A percentile compares a stretch with the other conserved stretches of the same genome.
Evolutionary conservation across 2,329 filamentous ascomycete species (phyloP).

Genomic region (Lasiodiplodia gonubiensis): DNA sequence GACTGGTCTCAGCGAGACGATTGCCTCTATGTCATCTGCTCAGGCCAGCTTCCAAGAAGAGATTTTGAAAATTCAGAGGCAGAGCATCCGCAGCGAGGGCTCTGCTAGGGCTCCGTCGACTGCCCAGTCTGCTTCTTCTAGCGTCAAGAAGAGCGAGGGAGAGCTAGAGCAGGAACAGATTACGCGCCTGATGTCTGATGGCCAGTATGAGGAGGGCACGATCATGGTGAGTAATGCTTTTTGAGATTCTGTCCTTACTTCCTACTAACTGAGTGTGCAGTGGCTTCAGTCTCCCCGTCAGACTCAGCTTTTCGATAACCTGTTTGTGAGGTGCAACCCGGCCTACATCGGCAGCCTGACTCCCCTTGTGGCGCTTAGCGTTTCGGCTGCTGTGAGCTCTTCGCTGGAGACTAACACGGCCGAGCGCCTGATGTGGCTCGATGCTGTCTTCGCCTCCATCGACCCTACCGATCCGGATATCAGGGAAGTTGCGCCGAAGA

Average conservation of each 20-base stretch:
- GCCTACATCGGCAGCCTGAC: conserved; percentile 61
- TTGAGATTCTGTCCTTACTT: background rate
- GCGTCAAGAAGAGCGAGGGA: conserved; percentile 52
- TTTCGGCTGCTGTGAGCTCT: conserved; percentile 66
- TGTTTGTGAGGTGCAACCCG: conserved; percentile 65
- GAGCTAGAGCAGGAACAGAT: conserved; percentile 67
- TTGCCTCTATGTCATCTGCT: conserved; percentile 71
- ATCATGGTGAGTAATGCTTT: conserved; percentile 42
- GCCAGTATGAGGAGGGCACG: conserved; percentile 55
- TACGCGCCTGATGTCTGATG: conserved; percentile 65
- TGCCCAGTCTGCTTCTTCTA: conserved; percentile 4
- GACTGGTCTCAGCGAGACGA: conserved; percentile 68
- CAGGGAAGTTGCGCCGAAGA: conserved; percentile 61
- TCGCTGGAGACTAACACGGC: conserved; percentile 59
- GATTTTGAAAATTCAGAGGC: conserved; percentile 50
- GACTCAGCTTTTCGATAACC: conserved; percentile 64
- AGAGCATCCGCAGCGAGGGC: conserved; percentile 42
- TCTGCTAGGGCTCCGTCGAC: conserved; percentile 52
- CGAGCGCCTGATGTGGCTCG: conserved; percentile 65
- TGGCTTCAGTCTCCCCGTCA: conserved; percentile 68
- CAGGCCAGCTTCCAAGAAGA: conserved; percentile 72
- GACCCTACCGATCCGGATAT: conserved; percentile 62
- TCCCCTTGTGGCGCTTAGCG: conserved; percentile 64
- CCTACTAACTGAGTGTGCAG: conserved; percentile 36
- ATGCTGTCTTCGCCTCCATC: conserved; percentile 60